These are phyloP conservation scores for Magnusiomyces suaveolens DNA, from an alignment of 1,139 yeast genomes.

Conservation along the genomic window DNA sequence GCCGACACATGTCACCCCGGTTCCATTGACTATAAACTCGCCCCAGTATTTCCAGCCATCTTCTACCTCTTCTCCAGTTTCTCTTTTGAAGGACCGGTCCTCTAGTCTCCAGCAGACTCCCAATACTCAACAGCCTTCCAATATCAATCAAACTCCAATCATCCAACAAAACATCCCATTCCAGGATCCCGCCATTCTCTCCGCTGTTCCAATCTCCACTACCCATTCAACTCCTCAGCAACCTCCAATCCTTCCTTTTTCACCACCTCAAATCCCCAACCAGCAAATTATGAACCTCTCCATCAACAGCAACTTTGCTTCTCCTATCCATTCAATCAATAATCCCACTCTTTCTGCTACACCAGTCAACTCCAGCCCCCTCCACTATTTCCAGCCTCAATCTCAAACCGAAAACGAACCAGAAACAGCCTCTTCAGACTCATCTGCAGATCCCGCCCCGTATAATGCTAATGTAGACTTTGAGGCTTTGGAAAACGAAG, in stretches of 20 bases:
- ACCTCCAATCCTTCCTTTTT: constrained; percentile 2
- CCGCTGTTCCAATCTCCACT: constrained; percentile 17
- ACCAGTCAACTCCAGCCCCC: background rate
- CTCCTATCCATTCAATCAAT: background rate
- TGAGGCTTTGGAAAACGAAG: background rate
- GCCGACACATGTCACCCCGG: constrained; percentile 1
- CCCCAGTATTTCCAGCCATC: background rate
- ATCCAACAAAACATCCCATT: constrained; percentile 5
- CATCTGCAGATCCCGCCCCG: constrained; percentile 19
- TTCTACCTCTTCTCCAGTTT: background rate
- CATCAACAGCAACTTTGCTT: background rate
- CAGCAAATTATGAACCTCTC: background rate
- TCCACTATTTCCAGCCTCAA: background rate
- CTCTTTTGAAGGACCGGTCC: background rate
- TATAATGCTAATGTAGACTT: constrained; percentile 19
- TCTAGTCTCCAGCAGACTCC: background rate
- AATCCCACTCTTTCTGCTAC: background rate
- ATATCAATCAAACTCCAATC: background rate
- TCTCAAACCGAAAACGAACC: constrained; percentile 1
- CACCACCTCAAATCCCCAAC: background rate
- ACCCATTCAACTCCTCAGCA: constrained; percentile 11
- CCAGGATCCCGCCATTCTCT: constrained; percentile 27
- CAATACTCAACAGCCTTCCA: background rate
- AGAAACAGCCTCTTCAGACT: constrained; percentile 11
- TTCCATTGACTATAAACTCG: background rate